Evolutionary conservation across 768 basidiomycete genomes (phyloP).

Genomic region (Xerocomellus dryophilus): DNA sequence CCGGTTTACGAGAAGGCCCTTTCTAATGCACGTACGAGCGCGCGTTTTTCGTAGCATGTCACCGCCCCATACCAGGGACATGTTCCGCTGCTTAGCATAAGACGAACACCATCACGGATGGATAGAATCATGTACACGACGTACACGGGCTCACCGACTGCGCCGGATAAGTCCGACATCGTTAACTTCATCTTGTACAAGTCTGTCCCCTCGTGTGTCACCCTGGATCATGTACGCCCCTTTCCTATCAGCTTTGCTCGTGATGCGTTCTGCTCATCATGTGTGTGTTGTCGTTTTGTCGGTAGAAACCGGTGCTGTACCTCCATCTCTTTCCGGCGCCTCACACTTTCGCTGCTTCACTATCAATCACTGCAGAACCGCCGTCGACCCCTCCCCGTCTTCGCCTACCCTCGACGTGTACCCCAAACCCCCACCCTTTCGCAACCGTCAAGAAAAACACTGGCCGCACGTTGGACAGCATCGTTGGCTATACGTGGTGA

Average conservation of each 20-base stretch:
- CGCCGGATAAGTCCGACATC: conserved; percentile 50
- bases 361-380: conserved; percentile 16
- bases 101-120: no score
- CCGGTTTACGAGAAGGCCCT: conserved; percentile 78
- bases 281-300: no score
- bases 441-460: conserved; percentile 56
- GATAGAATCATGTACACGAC: no score
- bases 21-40: conserved; percentile 85
- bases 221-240: conserved; percentile 80
- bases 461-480: conserved; percentile 67
- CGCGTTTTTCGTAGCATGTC: conserved; percentile 18
- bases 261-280: neutral
- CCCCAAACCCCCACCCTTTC: conserved; percentile 51
- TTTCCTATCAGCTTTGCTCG: neutral
- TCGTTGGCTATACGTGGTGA: conserved; percentile 81
- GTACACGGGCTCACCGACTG: conserved; percentile 57
- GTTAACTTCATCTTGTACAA: conserved; percentile 73
- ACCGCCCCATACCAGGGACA: conserved; percentile 1
- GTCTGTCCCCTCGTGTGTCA: conserved; percentile 76
- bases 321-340: conserved; percentile 64
- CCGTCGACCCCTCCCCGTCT: no score
- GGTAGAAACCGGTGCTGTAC: conserved; percentile 82
- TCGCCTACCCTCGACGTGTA: conserved; percentile 52
- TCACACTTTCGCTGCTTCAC: conserved; percentile 5
- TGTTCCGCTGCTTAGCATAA: conserved; percentile 37